Conservation (phyloP, 768 basidiomycete genomes). For the Leccinum fibrillosum region DNA sequence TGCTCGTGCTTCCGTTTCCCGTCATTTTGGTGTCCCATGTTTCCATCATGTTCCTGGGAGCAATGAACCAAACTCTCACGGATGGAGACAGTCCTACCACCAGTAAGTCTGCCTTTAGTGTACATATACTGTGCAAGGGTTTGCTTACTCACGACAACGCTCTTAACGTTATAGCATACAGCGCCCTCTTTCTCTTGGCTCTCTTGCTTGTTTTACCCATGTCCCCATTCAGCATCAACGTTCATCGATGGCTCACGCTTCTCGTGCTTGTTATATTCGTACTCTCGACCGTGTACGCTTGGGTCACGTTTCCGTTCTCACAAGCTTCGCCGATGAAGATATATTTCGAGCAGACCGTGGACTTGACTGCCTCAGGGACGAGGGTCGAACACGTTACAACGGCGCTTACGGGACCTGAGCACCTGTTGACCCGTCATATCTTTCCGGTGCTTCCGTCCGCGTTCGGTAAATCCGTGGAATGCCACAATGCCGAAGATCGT, state of each 20-base stretch:
- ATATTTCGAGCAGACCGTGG: conserved; percentile 64
- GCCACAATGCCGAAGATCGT: conserved; percentile 24
- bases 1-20: conserved; percentile 52
- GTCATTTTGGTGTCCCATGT: conserved; percentile 53
- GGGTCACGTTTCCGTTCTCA: conserved; percentile 61
- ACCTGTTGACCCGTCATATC: conserved; percentile 42
- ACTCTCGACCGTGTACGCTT: conserved; percentile 40
- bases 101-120: conserved; percentile 38
- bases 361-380: conserved; percentile 34
- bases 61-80: conserved; percentile 53
- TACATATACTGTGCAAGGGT: not conserved
- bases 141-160: not conserved
- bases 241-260: conserved; percentile 38
- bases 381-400: conserved; percentile 36
- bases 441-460: conserved; percentile 54
- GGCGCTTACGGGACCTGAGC: conserved; percentile 40
- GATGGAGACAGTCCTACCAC: conserved; percentile 54
- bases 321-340: conserved; percentile 60
- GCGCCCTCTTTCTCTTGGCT: conserved; percentile 41
- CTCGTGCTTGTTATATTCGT: conserved; percentile 41
- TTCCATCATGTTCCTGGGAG: conserved; percentile 41
- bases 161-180: conserved; percentile 44
- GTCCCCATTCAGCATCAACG: conserved; percentile 59
- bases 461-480: conserved; percentile 32
- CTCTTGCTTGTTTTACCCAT: conserved; percentile 56